Percentiles rank a stretch among this genome's conserved stretches.
Conservation (phyloP, 1,139 yeast genomes). For the Geotrichum histeridarum region DNA sequence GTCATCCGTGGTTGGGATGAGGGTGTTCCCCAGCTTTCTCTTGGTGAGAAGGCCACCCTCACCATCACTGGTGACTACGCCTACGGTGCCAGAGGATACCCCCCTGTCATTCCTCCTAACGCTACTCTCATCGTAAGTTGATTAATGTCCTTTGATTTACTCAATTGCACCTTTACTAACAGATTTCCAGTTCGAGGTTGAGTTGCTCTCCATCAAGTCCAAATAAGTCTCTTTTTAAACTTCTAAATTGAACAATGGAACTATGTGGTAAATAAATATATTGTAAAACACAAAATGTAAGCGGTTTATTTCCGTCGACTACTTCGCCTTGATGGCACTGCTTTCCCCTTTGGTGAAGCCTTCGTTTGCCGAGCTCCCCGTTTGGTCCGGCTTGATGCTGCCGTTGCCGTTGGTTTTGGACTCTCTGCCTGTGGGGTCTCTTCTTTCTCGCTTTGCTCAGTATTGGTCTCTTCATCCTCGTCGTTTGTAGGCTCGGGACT, state of each 20-base stretch:
- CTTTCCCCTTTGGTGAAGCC: constrained; percentile 18
- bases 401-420: constrained; percentile 11
- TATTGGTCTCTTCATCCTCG: constrained; percentile 18
- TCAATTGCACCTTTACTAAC: background rate
- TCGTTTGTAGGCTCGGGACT: constrained; percentile 9
- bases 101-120: constrained; percentile 92
- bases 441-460: constrained; percentile 21
- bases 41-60: constrained; percentile 87
- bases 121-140: constrained; percentile 63
- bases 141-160: background rate
- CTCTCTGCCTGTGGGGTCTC: constrained; percentile 13
- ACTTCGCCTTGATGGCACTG: constrained; percentile 21
- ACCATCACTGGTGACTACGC: constrained; percentile 92
- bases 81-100: constrained; percentile 91
- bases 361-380: constrained; percentile 18
- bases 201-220: constrained; percentile 31
- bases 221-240: background rate
- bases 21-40: constrained; percentile 82
- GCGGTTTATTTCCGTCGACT: constrained; percentile 24
- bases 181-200: constrained; percentile 67
- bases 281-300: background rate
- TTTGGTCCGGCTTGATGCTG: constrained; percentile 19
- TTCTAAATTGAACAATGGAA: constrained; percentile 5
- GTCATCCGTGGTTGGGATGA: constrained; percentile 96
- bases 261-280: constrained; percentile 4